Evolutionary conservation across 1,284 basidiomycete genomes (phyloP), one percentile per base, ranked within the genome.

Genomic region (Papiliotrema laurentii): DNA sequence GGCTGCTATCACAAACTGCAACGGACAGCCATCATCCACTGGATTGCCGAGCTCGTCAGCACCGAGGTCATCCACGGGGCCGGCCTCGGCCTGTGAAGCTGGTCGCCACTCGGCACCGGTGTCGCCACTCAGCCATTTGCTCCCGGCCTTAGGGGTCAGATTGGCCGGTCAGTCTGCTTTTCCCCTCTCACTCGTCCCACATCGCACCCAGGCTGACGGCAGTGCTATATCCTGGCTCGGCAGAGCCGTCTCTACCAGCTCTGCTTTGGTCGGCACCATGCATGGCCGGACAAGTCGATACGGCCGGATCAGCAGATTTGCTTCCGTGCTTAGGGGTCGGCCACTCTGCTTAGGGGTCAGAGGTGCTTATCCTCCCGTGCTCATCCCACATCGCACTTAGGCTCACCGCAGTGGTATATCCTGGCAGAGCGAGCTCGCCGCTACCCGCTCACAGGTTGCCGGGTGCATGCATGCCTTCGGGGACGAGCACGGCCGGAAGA

Each of bases 1-100:
- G 45, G 45, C 16, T 47, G 45, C 38, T 47, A 40, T 22, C 36
- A 47, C 28, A 47, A 33, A 37, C 38, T 47, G 4, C 37, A 40
- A 30, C 22, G 45, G 36, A 14, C 45, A 3, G 45, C 37, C n/a
- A 28, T 47, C 16, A 30, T 47, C 16, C 3, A 40, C n/a, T 47
- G 38, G 37, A 47, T 47, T 30, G 45, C 45, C n/a, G 45, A 41
- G 37, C 26, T 47, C 31, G 37, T 47, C 14, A 33, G 24, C 22
- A 14, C 16, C n/a, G 40, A 22, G 24, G 22, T 27, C 16, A 30
- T 42, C 22, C 19, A 42, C 14, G 40, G 2, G 4, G 40, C 22
- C 27, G 22, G 16, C 24, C 22, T 42, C 11, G 27, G 22, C 16
- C 22, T 42, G 22, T 33, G 30, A 33, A 33, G 30, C 10, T 33